Evolutionary conservation across 768 basidiomycete species (phyloP), one percentile per base, ranked within the genome.

Genomic region (Leucocoprinus leucothites): DNA sequence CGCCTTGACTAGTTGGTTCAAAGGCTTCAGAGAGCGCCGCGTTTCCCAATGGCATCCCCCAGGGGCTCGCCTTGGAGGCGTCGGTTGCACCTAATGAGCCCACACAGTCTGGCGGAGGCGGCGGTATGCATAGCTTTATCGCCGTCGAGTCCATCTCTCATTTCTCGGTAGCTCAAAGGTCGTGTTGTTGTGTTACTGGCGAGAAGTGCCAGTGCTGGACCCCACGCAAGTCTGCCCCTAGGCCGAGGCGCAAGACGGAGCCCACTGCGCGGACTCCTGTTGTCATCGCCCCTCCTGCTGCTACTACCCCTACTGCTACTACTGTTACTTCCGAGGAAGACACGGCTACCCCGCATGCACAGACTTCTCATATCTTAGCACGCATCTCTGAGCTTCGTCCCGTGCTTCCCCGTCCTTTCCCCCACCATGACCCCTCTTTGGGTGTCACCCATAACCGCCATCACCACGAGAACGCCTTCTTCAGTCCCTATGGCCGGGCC

Each of bases 11-110:
- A 55, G 53, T 58, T 87, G 87, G 79, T 63, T 73, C 71, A 61
- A 80, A 68, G 63, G 82, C 74, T 74, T 85, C 65, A 64, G 80
- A 81, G 64, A 73, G 80, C 74, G 87, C 89, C 79, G 79, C 89
- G 76, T 91, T 89, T 75, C 89, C 89, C 58, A 74, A 86, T 64
- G 89, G 89, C 72, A 77, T 91, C 38, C 85, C 87, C 16, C 76
- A 81, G 68, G 45, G 26, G 40, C 57, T 58, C 7, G 80, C 81
- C 69, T 76, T 86, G 74, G 85, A 80, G 77, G 79, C 83, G 76
- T 81, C 78, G 78, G 77, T 79, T 66, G 76, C 77, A 58, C 65
- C 79, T 54, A 84, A 86, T 62, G 83, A 84, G 53, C 84, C 87
- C 63, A n/a, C 45, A 14, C 77, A 78, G n/a, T n/a, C n/a, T n/a